Evolutionary conservation across 2,329 filamentous ascomycete genomes (phyloP).

Genomic region (Plectosphaerella sp.): DNA sequence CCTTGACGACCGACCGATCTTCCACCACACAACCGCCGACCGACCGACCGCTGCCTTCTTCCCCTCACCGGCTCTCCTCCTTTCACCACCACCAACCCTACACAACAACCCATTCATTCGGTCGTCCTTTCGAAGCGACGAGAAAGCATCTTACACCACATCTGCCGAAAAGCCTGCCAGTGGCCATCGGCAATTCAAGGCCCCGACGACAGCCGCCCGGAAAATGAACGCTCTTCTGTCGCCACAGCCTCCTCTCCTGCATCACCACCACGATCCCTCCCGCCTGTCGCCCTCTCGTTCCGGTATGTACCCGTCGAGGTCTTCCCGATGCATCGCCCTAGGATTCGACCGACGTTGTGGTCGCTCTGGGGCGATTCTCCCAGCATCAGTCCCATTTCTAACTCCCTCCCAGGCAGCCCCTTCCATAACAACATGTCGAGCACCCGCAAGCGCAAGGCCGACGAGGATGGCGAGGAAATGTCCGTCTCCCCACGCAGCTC

Average conservation of each 20-base stretch:
- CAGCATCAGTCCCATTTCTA: conserved; percentile 2
- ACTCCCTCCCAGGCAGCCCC: conserved; percentile 22
- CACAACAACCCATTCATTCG: not conserved
- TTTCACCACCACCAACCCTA: conserved; percentile 5
- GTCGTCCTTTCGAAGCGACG: not conserved
- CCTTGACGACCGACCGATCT: not conserved
- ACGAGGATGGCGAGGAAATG: conserved; percentile 83
- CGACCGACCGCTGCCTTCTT: conserved; percentile 4
- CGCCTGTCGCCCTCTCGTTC: conserved; percentile 51
- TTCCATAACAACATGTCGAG: conserved; percentile 48
- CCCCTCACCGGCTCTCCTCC: conserved; percentile 9
- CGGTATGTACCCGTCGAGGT: conserved; percentile 37
- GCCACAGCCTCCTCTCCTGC: conserved; percentile 55
- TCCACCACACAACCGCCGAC: not conserved
- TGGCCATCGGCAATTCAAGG: conserved; percentile 10
- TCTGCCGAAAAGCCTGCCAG: not conserved
- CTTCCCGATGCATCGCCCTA: conserved; percentile 16
- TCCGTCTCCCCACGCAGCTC: conserved; percentile 82
- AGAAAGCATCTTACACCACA: not conserved
- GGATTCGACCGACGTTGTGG: not conserved
- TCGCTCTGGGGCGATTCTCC: not conserved
- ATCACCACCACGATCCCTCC: conserved; percentile 52
- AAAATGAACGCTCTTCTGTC: conserved; percentile 61
- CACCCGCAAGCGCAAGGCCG: conserved; percentile 80
- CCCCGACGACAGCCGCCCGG: conserved; percentile 3